Conservation (phyloP, 2,329 filamentous ascomycete species). For the Emergomyces pasteurianus region DNA sequence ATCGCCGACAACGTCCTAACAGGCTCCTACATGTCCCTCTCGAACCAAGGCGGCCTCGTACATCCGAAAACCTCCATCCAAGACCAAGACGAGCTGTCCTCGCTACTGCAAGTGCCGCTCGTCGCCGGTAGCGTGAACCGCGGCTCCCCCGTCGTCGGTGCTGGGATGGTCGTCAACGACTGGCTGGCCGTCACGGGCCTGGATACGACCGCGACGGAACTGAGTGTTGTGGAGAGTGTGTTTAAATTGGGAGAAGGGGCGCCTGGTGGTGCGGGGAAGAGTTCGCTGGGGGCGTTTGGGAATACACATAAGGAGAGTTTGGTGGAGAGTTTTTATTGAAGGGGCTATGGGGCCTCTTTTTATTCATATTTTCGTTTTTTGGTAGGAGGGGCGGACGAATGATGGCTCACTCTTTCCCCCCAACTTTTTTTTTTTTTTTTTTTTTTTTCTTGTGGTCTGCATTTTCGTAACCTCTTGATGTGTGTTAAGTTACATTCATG, state of each 20-base stretch:
- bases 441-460: neutral
- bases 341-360: too few species aligned
- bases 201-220: slow-evolving; percentile 92
- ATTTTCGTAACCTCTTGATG: neutral
- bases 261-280: slow-evolving; percentile 38
- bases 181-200: slow-evolving; percentile 91
- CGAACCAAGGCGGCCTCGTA: slow-evolving; percentile 91
- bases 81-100: slow-evolving; percentile 94
- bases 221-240: slow-evolving; percentile 91
- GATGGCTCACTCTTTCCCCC: neutral
- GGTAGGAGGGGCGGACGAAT: neutral
- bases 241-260: slow-evolving; percentile 84
- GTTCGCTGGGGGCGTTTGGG: slow-evolving; percentile 54
- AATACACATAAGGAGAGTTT: slow-evolving; percentile 80
- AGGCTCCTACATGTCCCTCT: slow-evolving; percentile 90
- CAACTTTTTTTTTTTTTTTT: neutral
- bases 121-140: slow-evolving; percentile 91
- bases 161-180: slow-evolving; percentile 94
- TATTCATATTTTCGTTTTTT: slow-evolving; percentile 7
- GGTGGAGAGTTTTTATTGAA: slow-evolving; percentile 95
- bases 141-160: slow-evolving; percentile 87
- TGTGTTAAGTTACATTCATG: neutral
- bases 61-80: slow-evolving; percentile 95
- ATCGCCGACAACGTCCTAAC: slow-evolving; percentile 95
- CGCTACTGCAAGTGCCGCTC: slow-evolving; percentile 84